Conservation (phyloP, 2,329 filamentous ascomycete genomes). For the Sporothrix mexicana region DNA sequence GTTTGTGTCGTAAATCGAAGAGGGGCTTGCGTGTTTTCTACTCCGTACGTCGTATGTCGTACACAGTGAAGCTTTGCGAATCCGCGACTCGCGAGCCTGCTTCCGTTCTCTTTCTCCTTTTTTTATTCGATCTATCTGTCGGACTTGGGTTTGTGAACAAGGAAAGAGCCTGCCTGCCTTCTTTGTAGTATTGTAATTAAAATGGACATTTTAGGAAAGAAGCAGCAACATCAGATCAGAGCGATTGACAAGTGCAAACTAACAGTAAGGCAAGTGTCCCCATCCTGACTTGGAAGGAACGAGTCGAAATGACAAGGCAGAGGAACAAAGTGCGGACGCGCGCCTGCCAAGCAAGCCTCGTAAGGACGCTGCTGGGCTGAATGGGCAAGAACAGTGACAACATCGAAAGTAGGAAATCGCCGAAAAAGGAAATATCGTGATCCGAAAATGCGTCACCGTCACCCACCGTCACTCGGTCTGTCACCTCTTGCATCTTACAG, state of each 20-base stretch:
- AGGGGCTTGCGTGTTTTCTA: neutral
- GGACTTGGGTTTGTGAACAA: neutral
- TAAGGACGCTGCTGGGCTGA: slow-evolving; percentile 1
- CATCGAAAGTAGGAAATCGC: neutral
- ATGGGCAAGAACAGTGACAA: neutral
- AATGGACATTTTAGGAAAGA: too few species aligned
- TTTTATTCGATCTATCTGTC: neutral
- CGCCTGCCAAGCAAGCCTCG: slow-evolving; percentile 5
- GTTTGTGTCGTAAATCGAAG: neutral
- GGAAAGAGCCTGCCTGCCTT: too few species aligned
- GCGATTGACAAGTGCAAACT: too few species aligned
- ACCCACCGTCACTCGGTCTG: slow-evolving; percentile 5
- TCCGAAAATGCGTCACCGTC: neutral
- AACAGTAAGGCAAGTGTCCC: too few species aligned
- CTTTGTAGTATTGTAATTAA: too few species aligned
- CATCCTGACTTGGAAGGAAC: neutral
- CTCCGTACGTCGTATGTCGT: too few species aligned
- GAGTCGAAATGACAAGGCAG: slow-evolving; percentile 9
- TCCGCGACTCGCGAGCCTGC: neutral
- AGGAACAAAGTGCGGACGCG: neutral
- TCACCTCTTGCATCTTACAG: slow-evolving; percentile 22
- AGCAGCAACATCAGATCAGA: too few species aligned
- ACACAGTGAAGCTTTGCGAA: neutral
- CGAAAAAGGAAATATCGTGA: neutral
- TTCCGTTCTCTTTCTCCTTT: neutral